Evolutionary conservation across 305 asterid species (phyloP), one percentile per base, ranked within the genome.

Genomic region (Fraxinus xanthoxyloides): DNA sequence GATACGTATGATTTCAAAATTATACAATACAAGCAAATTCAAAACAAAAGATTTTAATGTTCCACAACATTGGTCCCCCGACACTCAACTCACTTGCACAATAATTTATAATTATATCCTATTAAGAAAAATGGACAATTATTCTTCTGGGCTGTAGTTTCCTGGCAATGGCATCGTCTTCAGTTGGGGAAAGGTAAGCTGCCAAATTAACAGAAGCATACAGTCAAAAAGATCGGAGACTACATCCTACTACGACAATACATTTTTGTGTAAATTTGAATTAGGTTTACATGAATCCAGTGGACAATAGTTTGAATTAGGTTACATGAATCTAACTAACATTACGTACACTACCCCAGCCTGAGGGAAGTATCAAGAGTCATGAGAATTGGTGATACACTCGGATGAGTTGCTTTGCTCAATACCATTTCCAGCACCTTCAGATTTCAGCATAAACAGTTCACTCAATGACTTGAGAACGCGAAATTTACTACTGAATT

Each of bases 331-430:
- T 30, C 21, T 63, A 72, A 51, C n/a, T 8, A 51, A 51, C 8
- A 17, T 6, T n/a, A 24, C 85, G 17, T 85, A n/a, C n/a, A n/a
- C n/a, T n/a, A 91, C 93, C 92, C 91, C 35, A 91, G 59, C 59
- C 7, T 3, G 59, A 48, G 59, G 59, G 59, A 4, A 48, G 59
- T 48, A 15, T 13, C 59, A 15, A 15, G 59, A 48, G 6, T 54
- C 84, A 67, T 75, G 80, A 75, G 48, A 80, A 75, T 77, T 79
- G 48, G 82, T 81, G 81, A 85, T 86, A 0, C 93, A 87, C n/a
- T 84, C 89, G 1, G 84, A 79, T 1, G 93, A 89, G 36, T 32
- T 77, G 46, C 90, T 90, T 80, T 76, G 88, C 43, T 89, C 92
- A 43, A 24, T 24, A 12, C 19, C 21, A 75, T 75, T 84, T 48